These are phyloP conservation scores for Parachaetomium inaequale DNA, from an alignment of 495 filamentous ascomycete species.

Conservation along the genomic window DNA sequence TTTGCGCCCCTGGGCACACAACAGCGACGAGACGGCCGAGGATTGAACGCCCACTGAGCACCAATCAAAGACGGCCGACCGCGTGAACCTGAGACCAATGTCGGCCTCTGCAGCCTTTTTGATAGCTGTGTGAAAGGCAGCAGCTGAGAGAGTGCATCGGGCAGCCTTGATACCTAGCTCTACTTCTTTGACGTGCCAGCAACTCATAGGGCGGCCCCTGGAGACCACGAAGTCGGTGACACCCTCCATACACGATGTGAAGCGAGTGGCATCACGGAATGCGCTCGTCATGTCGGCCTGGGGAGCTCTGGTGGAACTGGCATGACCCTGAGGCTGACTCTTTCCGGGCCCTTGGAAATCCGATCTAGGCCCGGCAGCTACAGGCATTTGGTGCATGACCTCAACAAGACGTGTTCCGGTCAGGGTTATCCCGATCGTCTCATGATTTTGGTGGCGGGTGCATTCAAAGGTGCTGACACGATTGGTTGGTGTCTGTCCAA, in stretches of 20 bases:
- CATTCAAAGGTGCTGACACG: neutral
- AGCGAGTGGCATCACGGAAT: neutral
- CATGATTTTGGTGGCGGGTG: constrained; percentile 5
- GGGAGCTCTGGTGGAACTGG: neutral
- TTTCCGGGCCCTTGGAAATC: neutral
- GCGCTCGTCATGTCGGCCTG: neutral
- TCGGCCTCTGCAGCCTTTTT: neutral
- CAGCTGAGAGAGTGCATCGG: neutral
- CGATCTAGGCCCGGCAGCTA: neutral
- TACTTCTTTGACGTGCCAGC: neutral
- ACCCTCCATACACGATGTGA: neutral
- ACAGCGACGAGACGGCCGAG: constrained; percentile 40
- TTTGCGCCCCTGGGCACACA: neutral
- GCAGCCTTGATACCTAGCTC: neutral
- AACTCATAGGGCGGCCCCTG: neutral
- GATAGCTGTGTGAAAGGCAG: too few relatives aligned
- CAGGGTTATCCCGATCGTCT: constrained; percentile 2
- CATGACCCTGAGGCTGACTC: neutral
- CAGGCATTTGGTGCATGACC: neutral
- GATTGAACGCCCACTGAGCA: constrained; percentile 39
- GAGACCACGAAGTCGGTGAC: neutral
- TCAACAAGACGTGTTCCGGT: neutral
- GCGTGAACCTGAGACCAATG: constrained; percentile 7
- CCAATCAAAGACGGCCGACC: constrained; percentile 8
- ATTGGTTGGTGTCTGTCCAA: neutral